Conservation (phyloP, 2,329 filamentous ascomycete species). For the Paecilomyces niveus region DNA sequence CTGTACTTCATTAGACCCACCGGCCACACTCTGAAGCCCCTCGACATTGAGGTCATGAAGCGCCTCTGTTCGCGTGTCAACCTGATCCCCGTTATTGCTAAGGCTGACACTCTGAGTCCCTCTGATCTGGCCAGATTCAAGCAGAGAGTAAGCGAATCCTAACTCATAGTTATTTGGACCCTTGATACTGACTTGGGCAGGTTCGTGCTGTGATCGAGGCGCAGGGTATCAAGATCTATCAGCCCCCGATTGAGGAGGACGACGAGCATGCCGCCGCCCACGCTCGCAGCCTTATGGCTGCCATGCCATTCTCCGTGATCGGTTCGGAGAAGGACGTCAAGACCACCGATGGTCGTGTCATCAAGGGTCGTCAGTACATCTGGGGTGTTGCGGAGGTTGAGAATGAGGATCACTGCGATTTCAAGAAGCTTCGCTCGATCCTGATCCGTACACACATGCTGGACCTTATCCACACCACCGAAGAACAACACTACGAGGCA, state of each 20-base stretch:
- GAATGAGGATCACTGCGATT: conserved; percentile 99
- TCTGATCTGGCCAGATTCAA: conserved; percentile 90
- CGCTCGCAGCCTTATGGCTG: conserved; percentile 86
- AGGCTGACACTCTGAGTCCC: conserved; percentile 95
- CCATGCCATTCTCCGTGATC: conserved; percentile 98
- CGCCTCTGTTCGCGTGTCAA: conserved; percentile 96
- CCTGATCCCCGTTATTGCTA: conserved; percentile 95
- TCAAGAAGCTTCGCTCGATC: conserved; percentile 99
- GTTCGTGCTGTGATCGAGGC: conserved; percentile 93
- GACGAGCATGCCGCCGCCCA: conserved; percentile 94
- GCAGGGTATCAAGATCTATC: conserved; percentile 99
- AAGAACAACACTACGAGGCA: conserved; percentile 98
- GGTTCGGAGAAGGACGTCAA: conserved; percentile 99
- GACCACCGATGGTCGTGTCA: conserved; percentile 88
- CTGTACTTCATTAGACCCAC: conserved; percentile 99
- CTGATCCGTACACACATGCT: conserved; percentile 99
- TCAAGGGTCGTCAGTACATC: conserved; percentile 97
- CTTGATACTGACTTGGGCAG: conserved; percentile 44
- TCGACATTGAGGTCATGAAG: conserved; percentile 99
- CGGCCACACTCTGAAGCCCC: conserved; percentile 94
- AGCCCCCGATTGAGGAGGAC: conserved; percentile 94
- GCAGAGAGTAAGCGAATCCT: conserved; percentile 61
- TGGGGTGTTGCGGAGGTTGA: conserved; percentile 99
- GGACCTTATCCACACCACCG: conserved; percentile 98
- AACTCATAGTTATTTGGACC: neutral